Evolutionary conservation across 768 basidiomycete species (phyloP), one percentile per base, ranked within the genome.

Genomic region (Cubamyces sp.): DNA sequence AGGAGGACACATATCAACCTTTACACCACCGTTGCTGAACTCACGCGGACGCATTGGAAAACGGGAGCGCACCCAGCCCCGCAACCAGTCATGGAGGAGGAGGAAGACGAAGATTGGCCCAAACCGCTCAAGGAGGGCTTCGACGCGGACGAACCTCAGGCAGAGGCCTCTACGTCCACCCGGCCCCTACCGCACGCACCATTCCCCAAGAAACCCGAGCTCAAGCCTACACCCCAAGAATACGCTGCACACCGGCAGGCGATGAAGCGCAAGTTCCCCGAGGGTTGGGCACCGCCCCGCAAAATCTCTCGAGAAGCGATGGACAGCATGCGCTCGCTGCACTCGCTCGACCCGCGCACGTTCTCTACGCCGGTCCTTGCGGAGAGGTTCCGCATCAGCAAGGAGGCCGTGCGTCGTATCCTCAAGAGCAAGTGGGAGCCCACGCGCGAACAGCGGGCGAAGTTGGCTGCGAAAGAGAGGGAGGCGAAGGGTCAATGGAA

Each of bases 281-380:
- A 73, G 12, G 77, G 77, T 19, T 86, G 84, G 84, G 70, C 73
- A 21, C 85, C 85, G 1, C 82, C 81, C 25, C 81, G 80, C 65
- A 82, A 81, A 64, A 70, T 86, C 37, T 80, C 81, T 3, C 75
- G 81, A 39, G 77, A 81, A 14, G 82, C 82, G 4, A 85, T 86
- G 83, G 78, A 79, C 42, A 77, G 78, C 26, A 58, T 86, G 37
- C 77, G 79, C 14, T 68, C 73, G 14, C 69, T 85, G 47, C 79
- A 84, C 60, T 56, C 65, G 9, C 63, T 74, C 48, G 78, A 85
- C 61, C 81, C 83, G 0, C 73, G 69, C 7, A 71, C 60, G 42
- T 83, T 77, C 70, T 73, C 74, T 16, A 79, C 78, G 11, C 74
- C 75, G 7, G 68, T 74, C 2, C 76, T 86, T 5, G 76, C 81